Evolutionary conservation across 2,329 filamentous ascomycete genomes (phyloP).

Genomic region (Botrytis deweyae): DNA sequence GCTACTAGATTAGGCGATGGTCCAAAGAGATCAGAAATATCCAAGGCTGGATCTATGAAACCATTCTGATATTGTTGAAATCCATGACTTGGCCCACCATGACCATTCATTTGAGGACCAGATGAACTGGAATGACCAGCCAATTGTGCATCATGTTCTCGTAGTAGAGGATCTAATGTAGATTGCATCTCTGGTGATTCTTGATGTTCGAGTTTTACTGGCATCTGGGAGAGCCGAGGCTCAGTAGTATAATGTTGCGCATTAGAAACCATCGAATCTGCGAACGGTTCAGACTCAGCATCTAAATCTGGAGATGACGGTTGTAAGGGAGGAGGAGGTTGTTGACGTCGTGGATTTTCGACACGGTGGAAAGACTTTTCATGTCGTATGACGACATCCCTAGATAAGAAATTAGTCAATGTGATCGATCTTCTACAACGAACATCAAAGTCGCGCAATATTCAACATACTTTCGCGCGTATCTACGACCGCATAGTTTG

Average conservation of each 20-base stretch:
- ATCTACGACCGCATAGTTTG: slow-evolving; percentile 20
- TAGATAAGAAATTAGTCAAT: not conserved
- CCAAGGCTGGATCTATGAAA: slow-evolving; percentile 21
- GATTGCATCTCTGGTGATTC: slow-evolving; percentile 21
- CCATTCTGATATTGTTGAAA: slow-evolving; percentile 14
- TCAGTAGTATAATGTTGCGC: slow-evolving; percentile 2
- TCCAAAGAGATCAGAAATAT: slow-evolving; percentile 18
- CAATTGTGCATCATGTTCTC: slow-evolving; percentile 20
- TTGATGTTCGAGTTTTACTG: slow-evolving; percentile 14
- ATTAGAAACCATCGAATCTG: slow-evolving; percentile 14
- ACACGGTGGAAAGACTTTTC: slow-evolving; percentile 23
- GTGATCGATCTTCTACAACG: not conserved
- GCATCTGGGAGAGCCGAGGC: not conserved
- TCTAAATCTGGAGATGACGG: slow-evolving; percentile 18
- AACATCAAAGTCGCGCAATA: not conserved
- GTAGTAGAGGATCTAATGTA: slow-evolving; percentile 20
- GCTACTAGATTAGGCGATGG: slow-evolving; percentile 14
- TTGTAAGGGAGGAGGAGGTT: slow-evolving; percentile 13
- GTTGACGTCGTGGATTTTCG: slow-evolving; percentile 21
- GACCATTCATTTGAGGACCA: slow-evolving; percentile 13
- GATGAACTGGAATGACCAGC: slow-evolving; percentile 15
- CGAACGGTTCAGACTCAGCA: slow-evolving; percentile 8
- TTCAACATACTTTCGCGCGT: slow-evolving; percentile 21
- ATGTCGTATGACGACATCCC: slow-evolving; percentile 23
- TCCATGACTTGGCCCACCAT: slow-evolving; percentile 7